Evolutionary conservation across 495 filamentous ascomycete genomes (phyloP).

Genomic region (Tuber calosporum): DNA sequence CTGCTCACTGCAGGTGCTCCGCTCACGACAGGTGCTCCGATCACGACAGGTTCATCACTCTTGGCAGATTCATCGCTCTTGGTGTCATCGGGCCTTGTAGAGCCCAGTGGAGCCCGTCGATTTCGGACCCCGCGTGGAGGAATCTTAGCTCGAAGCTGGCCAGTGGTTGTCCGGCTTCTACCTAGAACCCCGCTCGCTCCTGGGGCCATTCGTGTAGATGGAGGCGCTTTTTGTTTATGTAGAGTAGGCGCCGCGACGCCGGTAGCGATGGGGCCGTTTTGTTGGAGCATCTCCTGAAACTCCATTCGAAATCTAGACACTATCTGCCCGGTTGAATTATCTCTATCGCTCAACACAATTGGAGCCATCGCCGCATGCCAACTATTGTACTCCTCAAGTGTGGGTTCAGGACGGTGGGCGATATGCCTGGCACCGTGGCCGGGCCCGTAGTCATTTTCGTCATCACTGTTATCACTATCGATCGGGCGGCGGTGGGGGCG

Average conservation of each 20-base stretch:
- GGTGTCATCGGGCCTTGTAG: too few species aligned
- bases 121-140: neutral
- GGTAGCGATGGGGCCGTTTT: neutral
- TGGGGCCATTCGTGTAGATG: neutral
- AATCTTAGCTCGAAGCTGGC: neutral
- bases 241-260: neutral
- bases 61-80: too few species aligned
- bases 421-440: neutral
- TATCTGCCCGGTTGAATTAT: neutral
- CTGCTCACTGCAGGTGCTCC: too few species aligned
- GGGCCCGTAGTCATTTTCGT: slow-evolving; percentile 4
- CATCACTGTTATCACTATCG: neutral
- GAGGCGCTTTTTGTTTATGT: neutral
- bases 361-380: neutral
- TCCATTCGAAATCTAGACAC: neutral
- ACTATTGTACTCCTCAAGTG: neutral
- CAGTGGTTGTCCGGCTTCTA: neutral
- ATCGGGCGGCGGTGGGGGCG: neutral
- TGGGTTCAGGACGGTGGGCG: neutral
- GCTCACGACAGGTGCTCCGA: too few species aligned
- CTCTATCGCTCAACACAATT: neutral
- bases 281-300: neutral
- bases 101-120: neutral
- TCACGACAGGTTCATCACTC: too few species aligned
- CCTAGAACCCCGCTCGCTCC: neutral